Evolutionary conservation across 257 asterid species (phyloP), one percentile per base, ranked within the genome.

Genomic region (Ophiorrhiza pumila): DNA sequence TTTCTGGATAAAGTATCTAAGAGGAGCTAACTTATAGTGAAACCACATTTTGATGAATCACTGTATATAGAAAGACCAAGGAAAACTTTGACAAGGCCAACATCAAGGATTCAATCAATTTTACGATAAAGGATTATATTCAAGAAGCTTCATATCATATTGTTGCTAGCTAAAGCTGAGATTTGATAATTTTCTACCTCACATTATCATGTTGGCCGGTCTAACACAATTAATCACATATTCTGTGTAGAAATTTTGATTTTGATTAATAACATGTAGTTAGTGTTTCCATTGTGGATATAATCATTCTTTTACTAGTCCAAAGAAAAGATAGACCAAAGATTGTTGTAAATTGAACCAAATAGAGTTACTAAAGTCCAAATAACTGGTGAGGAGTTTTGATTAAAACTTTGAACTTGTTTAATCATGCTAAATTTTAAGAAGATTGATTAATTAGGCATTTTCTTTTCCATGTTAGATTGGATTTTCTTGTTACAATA

Each of bases 371-470:
- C 53, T 42, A 39, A 37, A 42, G 70, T 65, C 15, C 14, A 39
- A 65, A 39, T 65, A 39, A 4, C 53, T 47, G 37, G 25, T 7
- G 27, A 42, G 37, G 65, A 66, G 56, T 72, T n/a, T n/a, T 72
- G 57, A 41, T 32, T 29, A 20, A 31, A 14, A 18, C 35, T 45
- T 22, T 37, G 61, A 69, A 17, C 68, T 59, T 39, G 43, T 66
- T 59, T 31, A 41, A n/a, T n/a, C n/a, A n/a, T n/a, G n/a, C n/a
- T n/a, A n/a, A n/a, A n/a, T n/a, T n/a, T n/a, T n/a, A n/a, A n/a
- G n/a, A n/a, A n/a, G n/a, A n/a, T n/a, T n/a, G n/a, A 43, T 6
- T 7, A 43, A 43, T 13, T 46, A 10, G 4, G 18, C n/a, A n/a
- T 15, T 10, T 47, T 47, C 55, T 47, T 47, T 52, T 52, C 58